phyloP scores from a whole-genome alignment of 306 rosid species.

The Quercus ilex region DNA sequence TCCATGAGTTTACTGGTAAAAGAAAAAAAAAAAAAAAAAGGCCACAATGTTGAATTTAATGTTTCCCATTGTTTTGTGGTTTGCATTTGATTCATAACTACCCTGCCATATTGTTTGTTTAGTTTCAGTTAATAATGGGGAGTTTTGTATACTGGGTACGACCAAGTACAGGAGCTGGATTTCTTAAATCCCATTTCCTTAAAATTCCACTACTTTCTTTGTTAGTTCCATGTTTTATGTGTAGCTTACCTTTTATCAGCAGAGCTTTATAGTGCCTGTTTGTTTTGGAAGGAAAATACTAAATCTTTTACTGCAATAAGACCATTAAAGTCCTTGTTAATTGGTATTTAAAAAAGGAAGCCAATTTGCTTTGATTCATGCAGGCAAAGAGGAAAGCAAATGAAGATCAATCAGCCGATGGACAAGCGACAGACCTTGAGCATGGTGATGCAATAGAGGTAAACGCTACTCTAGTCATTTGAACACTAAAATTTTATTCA shows the following conservation, averaged over 20 bases:
- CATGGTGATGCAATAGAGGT: constrained; percentile 34
- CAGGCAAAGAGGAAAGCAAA: constrained; percentile 17
- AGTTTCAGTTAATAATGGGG: not conserved
- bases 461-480: not conserved
- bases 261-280: not conserved
- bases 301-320: not conserved
- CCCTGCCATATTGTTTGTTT: not conserved
- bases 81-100: not conserved
- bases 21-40: not conserved
- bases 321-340: not conserved
- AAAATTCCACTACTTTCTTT: not conserved
- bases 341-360: not conserved
- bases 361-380: not conserved
- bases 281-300: not conserved
- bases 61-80: not conserved
- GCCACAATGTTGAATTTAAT: not conserved
- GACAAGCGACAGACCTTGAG: constrained; percentile 24
- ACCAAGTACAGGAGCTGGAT: not conserved
- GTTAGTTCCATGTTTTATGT: not conserved
- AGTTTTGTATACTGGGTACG: too few species aligned
- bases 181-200: not conserved
- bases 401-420: constrained; percentile 4
- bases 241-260: not conserved
- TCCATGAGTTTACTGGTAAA: not conserved
- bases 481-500: not conserved